phyloP scores from a whole-genome alignment of 345 rosid species.

The Lagerstroemia speciosa region DNA sequence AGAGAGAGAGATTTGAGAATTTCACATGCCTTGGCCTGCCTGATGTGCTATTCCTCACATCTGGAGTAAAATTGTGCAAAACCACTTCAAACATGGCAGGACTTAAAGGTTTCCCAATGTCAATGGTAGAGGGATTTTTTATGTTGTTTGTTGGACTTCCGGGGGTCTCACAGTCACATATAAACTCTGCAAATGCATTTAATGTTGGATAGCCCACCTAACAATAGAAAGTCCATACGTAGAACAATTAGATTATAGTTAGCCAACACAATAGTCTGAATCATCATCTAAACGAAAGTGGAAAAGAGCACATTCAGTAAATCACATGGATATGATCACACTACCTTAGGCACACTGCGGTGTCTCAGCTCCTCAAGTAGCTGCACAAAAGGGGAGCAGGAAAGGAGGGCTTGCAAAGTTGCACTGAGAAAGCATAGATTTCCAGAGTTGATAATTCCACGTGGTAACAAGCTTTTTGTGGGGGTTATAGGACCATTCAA shows the following conservation, averaged over 20 bases:
- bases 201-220: conserved; percentile 76
- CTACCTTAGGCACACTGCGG: conserved; percentile 54
- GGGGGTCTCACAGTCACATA: conserved; percentile 50
- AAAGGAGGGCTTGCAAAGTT: conserved; percentile 77
- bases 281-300: background rate
- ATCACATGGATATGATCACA: background rate
- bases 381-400: conserved; percentile 80
- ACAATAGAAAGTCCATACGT: background rate
- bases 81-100: conserved; percentile 83
- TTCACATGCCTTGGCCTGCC: conserved; percentile 76
- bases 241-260: background rate
- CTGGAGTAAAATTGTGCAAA: conserved; percentile 74
- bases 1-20: background rate
- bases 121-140: conserved; percentile 34
- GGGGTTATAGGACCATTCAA: conserved; percentile 26
- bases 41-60: conserved; percentile 63
- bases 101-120: conserved; percentile 64
- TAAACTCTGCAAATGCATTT: conserved; percentile 62
- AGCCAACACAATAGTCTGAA: background rate
- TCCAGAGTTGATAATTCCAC: conserved; percentile 80
- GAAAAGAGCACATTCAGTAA: background rate
- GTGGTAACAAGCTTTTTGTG: conserved; percentile 42
- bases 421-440: conserved; percentile 90
- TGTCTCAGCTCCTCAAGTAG: conserved; percentile 60
- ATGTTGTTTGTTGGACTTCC: conserved; percentile 31